Evolutionary conservation across 768 basidiomycete species (phyloP).

Genomic region (Tricholomella constricta): DNA sequence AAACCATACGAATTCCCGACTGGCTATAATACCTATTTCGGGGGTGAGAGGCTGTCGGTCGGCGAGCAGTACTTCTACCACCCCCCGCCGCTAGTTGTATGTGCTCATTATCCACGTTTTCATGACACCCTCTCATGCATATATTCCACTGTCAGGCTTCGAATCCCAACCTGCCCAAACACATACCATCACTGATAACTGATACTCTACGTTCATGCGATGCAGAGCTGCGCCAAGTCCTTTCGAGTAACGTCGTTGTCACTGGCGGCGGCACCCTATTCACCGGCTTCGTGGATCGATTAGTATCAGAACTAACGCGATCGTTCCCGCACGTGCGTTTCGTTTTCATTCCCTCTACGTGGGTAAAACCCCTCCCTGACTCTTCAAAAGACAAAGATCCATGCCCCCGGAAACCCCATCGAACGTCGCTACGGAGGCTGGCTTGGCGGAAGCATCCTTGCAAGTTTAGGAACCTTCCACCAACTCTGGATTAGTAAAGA

Average conservation of each 20-base stretch:
- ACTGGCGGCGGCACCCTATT: conserved; percentile 93
- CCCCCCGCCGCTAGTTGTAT: conserved; percentile 53
- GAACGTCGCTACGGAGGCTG: conserved; percentile 93
- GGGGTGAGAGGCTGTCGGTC: conserved; percentile 75
- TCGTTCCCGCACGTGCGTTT: not conserved
- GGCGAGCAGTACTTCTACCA: conserved; percentile 92
- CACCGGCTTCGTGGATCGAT: conserved; percentile 81
- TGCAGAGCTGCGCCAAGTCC: conserved; percentile 85
- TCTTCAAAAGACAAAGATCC: conserved; percentile 72
- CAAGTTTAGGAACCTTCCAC: conserved; percentile 95
- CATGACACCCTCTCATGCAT: no score
- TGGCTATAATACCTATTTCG: conserved; percentile 86
- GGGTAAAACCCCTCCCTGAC: not conserved
- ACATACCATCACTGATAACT: conserved; percentile 72
- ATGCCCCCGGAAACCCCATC: conserved; percentile 86
- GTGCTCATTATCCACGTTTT: conserved; percentile 19
- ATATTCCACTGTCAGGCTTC: conserved; percentile 31
- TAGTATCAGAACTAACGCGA: conserved; percentile 72
- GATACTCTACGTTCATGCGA: conserved; percentile 85
- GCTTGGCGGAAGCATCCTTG: conserved; percentile 95
- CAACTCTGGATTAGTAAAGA: conserved; percentile 94
- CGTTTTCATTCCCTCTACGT: not conserved
- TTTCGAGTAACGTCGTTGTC: conserved; percentile 92
- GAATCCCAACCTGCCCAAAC: conserved; percentile 74
- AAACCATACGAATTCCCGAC: conserved; percentile 94